Base-by-base conservation (phyloP, 1,284 basidiomycete species). In the Entoloma clypeatum region DNA sequence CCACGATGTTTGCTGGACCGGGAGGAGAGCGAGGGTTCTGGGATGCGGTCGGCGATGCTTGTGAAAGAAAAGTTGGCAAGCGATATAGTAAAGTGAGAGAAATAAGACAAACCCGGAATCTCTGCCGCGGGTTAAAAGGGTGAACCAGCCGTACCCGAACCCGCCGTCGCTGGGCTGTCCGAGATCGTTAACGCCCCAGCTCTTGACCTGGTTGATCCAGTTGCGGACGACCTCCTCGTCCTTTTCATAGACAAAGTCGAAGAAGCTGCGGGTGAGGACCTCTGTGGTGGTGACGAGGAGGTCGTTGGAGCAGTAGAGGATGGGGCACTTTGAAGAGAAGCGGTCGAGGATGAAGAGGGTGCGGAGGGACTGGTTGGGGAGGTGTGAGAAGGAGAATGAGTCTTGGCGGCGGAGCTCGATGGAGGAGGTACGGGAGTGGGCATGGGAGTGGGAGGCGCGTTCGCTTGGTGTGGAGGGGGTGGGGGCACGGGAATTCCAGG, bases 81-180 rank as follows among this genome's bases (percentile, higher is more conserved):
- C 21, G 19, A 28, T 24, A 44, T 26, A 18, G 26, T 7, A 24
- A 50, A 39, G 39, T 36, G 34, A 39, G n/a, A 37, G 33, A 32
- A 35, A 30, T 16, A 23, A 54, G 55, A 53, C 62, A 46, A 47
- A 77, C 81, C 69, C 69, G 0, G 77, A 78, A 54, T 84, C 77
- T 47, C 85, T 63, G 0, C 81, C 81, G 36, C 68, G 65, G 1
- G 70, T 62, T 43, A 71, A 59, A 2, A 86, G 53, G 24, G 58
- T 63, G 52, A 88, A 88, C 52, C 73, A 75, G 8, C 83, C 82
- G 60, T 82, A 87, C 9, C 83, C 85, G 55, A 87, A 88, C 0
- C 86, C 85, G 21, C 85, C 85, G 50, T 86, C 83, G 55, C 80
- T 83, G 14, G 85, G 85, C 58, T 83, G 79, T 0, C 85, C 86